Evolutionary conservation across 1,284 basidiomycete genomes (phyloP).

Genomic region (Fistulinella cinereoalba): DNA sequence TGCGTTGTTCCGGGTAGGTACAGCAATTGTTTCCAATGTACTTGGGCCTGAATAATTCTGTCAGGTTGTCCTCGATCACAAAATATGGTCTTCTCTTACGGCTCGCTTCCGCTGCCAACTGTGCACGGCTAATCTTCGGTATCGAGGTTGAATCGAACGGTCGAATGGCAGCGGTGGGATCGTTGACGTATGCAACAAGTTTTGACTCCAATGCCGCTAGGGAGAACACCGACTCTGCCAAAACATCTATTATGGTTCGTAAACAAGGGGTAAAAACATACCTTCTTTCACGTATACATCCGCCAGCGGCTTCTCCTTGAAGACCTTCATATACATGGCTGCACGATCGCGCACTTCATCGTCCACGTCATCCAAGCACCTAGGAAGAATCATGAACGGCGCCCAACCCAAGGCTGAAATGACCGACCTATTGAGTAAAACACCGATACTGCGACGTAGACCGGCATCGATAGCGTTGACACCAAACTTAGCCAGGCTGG

Average conservation of each 20-base stretch:
- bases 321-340: constrained; percentile 86
- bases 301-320: constrained; percentile 79
- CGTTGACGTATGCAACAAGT: constrained; percentile 86
- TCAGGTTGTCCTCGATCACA: constrained; percentile 3
- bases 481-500: constrained; percentile 95
- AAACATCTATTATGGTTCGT: constrained; percentile 1
- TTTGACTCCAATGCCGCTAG: constrained; percentile 83
- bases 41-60: constrained; percentile 60
- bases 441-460: constrained; percentile 84
- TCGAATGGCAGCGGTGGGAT: constrained; percentile 61
- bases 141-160: constrained; percentile 82
- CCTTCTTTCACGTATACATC: constrained; percentile 91
- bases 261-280: constrained; percentile 27
- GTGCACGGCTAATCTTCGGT: constrained; percentile 88
- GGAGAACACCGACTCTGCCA: constrained; percentile 86
- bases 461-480: constrained; percentile 78
- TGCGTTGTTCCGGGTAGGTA: constrained; percentile 61
- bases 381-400: constrained; percentile 33
- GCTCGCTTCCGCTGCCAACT: constrained; percentile 82
- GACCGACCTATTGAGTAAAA: constrained; percentile 75
- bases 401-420: constrained; percentile 3
- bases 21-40: constrained; percentile 77
- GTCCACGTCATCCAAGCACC: constrained; percentile 97
- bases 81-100: constrained; percentile 50
- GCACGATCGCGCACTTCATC: constrained; percentile 99